Percentiles rank a stretch among this genome's conserved stretches.
Conservation (phyloP, 305 asterid species). For the Solanum hybrid region DNA sequence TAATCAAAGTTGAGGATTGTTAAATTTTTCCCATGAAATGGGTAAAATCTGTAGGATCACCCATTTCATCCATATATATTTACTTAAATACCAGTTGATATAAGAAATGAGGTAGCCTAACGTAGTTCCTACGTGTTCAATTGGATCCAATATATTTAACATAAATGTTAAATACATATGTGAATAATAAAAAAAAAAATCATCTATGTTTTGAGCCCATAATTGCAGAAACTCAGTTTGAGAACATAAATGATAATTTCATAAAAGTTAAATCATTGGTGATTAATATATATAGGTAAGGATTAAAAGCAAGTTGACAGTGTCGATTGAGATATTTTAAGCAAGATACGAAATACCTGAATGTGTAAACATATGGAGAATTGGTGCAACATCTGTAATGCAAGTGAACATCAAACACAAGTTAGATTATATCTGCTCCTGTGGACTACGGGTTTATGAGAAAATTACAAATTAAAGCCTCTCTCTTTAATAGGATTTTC, state of each 20-base stretch:
- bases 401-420: neutral
- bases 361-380: neutral
- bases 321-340: neutral
- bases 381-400: neutral
- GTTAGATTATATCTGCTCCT: neutral
- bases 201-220: neutral
- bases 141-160: neutral
- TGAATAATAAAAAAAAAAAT: neutral
- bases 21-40: too few species aligned
- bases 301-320: neutral
- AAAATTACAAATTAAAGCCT: constrained; percentile 22
- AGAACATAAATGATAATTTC: too few species aligned
- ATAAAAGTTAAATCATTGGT: neutral
- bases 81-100: too few species aligned
- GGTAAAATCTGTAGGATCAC: too few species aligned
- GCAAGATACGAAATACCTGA: neutral
- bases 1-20: neutral
- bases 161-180: neutral
- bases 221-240: too few species aligned
- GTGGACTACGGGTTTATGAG: constrained; percentile 24
- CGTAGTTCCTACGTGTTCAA: neutral
- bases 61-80: too few species aligned
- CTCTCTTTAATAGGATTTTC: constrained; percentile 13
- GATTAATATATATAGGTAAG: neutral
- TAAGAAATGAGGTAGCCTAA: too few species aligned